These are phyloP conservation scores for Gossypium davidsonii DNA, from an alignment of 441 rosid genomes.

Conservation along the genomic window DNA sequence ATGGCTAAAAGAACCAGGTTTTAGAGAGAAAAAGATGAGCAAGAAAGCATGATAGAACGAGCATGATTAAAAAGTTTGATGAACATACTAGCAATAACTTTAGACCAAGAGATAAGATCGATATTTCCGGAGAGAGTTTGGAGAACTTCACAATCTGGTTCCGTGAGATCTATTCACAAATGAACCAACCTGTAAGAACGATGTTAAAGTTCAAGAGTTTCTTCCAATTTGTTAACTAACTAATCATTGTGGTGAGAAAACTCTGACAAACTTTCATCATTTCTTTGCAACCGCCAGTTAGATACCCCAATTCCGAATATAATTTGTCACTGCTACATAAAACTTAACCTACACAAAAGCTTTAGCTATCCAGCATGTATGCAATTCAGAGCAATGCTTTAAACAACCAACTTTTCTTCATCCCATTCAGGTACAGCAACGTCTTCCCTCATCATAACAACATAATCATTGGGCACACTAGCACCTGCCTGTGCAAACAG, in stretches of 20 bases:
- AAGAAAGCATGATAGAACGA: neutral
- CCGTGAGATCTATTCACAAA: neutral
- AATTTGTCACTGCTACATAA: neutral
- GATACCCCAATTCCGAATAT: neutral
- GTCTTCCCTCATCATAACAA: slow-evolving; percentile 33
- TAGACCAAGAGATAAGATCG: neutral
- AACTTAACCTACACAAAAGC: neutral
- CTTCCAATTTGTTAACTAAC: neutral
- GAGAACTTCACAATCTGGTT: neutral
- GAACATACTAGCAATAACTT: neutral
- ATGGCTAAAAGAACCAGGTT: neutral
- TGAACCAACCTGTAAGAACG: neutral
- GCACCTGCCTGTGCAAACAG: slow-evolving; percentile 45
- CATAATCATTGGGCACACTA: slow-evolving; percentile 21
- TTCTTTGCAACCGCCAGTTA: neutral
- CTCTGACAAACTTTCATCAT: neutral
- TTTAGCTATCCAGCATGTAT: neutral
- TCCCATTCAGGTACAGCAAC: slow-evolving; percentile 28
- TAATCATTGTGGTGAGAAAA: neutral
- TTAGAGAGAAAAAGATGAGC: neutral
- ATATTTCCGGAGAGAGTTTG: neutral
- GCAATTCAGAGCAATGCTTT: slow-evolving; percentile 7
- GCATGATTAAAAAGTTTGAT: neutral
- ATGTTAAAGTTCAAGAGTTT: neutral
- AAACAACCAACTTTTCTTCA: slow-evolving; percentile 38